Base-by-base conservation (phyloP, 2,329 filamentous ascomycete genomes). In the Rachicladosporium sp. region DNA sequence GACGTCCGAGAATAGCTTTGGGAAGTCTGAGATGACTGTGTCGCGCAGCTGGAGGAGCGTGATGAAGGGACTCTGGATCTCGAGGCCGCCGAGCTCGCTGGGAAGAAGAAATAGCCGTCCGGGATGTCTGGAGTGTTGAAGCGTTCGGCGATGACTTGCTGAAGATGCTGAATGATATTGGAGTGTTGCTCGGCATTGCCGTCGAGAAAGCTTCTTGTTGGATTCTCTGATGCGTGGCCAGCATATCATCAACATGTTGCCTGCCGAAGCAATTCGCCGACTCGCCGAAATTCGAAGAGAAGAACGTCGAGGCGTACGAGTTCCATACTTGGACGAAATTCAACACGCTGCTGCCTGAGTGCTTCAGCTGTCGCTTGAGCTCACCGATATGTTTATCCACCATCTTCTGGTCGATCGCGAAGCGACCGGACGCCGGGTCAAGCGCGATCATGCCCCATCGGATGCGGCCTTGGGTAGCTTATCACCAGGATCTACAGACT, bases 341-440 rank as follows among this genome's bases (percentile, higher is more conserved):
- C 44, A 79, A 72, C 5, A 78, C 58, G 43, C 69, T 76, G 43
- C 67, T 66, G 43, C 69, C 71, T 19, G 68, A 63, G 15, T 19
- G 15, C 4, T 62, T 60, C 4, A 82, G 68, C 47, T 82, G 77
- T 3, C 64, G 66, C 27, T 65, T 64, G 3, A 82, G 66, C 50
- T 81, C 76, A 2, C 62, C 53, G 39, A 78, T 72, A 45, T 81
- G 77, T 19, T 64, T 57, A 44, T 78, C 69, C 0, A 82, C 73
- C 58, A 74, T 66, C 0, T 48, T 44, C 47, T 76, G 69, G 46
- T 80, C 73, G 39, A 81, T 78, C 36, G 71, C 58, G 49, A 79
- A 81, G 6, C 64, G 64, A 6, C 73, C 71, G 0, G 66, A 62
- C 21, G 60, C 46, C 1, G 70, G 58, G 27, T 76, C 70, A 3